Percentiles rank a stretch among this genome's conserved stretches.
These are phyloP conservation scores for Tylopilus rubrobrunneus DNA, from an alignment of 768 basidiomycete species.

Conservation along the genomic window DNA sequence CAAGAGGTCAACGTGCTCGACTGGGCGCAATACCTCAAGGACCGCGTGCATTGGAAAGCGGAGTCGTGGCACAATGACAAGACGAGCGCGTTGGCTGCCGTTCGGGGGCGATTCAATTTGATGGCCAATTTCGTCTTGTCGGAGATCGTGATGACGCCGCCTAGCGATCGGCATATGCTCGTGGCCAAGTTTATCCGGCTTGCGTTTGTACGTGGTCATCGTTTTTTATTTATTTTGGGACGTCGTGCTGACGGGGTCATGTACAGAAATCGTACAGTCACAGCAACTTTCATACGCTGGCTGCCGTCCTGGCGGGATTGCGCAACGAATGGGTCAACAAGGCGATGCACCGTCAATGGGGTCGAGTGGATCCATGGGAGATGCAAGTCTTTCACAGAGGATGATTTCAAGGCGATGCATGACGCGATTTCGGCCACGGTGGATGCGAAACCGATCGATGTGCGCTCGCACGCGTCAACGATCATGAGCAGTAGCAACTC, in stretches of 20 bases:
- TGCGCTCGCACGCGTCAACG: conserved; percentile 50
- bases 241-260: not conserved
- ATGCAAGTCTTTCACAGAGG: conserved; percentile 61
- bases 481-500: conserved; percentile 46
- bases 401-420: conserved; percentile 76
- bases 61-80: conserved; percentile 56
- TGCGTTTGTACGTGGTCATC: conserved; percentile 61
- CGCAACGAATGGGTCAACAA: conserved; percentile 63
- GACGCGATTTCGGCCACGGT: conserved; percentile 58
- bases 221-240: not conserved
- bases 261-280: conserved; percentile 73
- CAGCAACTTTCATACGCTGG: conserved; percentile 74
- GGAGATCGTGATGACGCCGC: conserved; percentile 75
- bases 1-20: conserved; percentile 69
- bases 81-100: conserved; percentile 67
- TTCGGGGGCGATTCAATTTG: conserved; percentile 81
- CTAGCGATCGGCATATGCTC: conserved; percentile 57
- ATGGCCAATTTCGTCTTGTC: conserved; percentile 77
- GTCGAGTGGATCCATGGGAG: conserved; percentile 65
- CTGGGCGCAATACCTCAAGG: conserved; percentile 80
- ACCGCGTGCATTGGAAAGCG: conserved; percentile 63
- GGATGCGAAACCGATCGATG: conserved; percentile 60
- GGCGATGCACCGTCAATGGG: conserved; percentile 67
- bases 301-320: conserved; percentile 77
- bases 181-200: conserved; percentile 80